A percentile compares a stretch with the other conserved stretches of the same genome.
phyloP scores from a whole-genome alignment of 495 filamentous ascomycete species.

The Aspergillus leporis region DNA sequence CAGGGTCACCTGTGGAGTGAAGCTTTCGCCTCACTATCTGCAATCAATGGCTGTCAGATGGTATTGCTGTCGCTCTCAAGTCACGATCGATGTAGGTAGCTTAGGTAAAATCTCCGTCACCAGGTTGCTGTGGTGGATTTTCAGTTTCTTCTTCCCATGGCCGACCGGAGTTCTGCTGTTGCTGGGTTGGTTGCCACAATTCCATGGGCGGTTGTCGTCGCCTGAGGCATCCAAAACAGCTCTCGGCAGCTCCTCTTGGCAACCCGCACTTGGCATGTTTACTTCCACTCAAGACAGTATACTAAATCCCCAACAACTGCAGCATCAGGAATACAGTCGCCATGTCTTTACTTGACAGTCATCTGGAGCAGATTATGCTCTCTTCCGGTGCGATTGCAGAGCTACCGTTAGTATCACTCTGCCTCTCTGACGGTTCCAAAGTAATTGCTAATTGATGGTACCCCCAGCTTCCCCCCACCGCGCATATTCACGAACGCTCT shows the following conservation, averaged over 20 bases:
- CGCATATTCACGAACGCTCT: slow-evolving; percentile 96
- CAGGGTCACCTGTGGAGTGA: neutral
- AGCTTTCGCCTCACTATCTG: neutral
- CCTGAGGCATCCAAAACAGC: slow-evolving; percentile 30
- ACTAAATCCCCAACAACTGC: neutral
- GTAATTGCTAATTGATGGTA: slow-evolving; percentile 1
- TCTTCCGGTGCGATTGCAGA: slow-evolving; percentile 81
- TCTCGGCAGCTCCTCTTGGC: slow-evolving; percentile 14
- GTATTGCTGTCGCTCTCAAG: neutral
- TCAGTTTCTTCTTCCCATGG: neutral
- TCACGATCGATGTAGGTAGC: neutral
- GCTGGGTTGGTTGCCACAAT: slow-evolving; percentile 5
- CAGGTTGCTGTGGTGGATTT: neutral
- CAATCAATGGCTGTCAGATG: neutral
- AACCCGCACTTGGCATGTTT: slow-evolving; percentile 12
- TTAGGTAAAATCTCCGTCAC: too few species aligned
- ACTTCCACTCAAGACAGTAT: neutral
- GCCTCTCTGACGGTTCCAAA: neutral
- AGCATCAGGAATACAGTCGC: neutral
- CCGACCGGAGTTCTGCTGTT: neutral
- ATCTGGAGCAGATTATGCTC: slow-evolving; percentile 88
- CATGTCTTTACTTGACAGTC: slow-evolving; percentile 77
- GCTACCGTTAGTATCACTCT: slow-evolving; percentile 64
- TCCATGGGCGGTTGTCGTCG: slow-evolving; percentile 3
- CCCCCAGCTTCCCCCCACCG: slow-evolving; percentile 76